These are phyloP conservation scores for Metschnikowia kofuensis DNA, from an alignment of 805 yeast genomes.

Conservation along the genomic window DNA sequence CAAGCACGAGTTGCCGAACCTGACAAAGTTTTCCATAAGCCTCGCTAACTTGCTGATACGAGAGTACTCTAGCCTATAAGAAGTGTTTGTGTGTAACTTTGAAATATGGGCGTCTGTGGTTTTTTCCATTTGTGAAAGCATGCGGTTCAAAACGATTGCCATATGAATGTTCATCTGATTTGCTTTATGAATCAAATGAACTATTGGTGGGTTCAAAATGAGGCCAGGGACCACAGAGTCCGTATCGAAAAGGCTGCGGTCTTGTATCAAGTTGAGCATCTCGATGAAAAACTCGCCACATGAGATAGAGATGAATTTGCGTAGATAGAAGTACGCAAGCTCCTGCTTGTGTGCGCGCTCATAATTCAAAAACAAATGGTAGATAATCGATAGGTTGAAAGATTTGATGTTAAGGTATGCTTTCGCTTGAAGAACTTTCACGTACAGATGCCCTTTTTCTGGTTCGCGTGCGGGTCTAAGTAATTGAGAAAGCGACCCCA, in stretches of 20 bases:
- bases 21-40: constrained; percentile 32
- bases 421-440: constrained; percentile 23
- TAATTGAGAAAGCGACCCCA: constrained; percentile 7
- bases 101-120: too few relatives aligned
- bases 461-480: background rate
- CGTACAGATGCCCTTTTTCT: background rate
- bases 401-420: constrained; percentile 27
- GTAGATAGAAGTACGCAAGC: constrained; percentile 34
- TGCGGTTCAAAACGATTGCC: constrained; percentile 22
- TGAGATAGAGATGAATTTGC: constrained; percentile 24
- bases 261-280: constrained; percentile 30
- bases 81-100: background rate
- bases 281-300: constrained; percentile 32
- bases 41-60: constrained; percentile 27
- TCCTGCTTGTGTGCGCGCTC: constrained; percentile 27
- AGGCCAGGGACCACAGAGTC: constrained; percentile 33
- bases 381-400: constrained; percentile 26
- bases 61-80: constrained; percentile 22
- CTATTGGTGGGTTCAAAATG: constrained; percentile 39
- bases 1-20: constrained; percentile 15
- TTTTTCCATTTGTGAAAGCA: constrained; percentile 22
- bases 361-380: constrained; percentile 39
- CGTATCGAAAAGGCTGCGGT: constrained; percentile 37
- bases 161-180: constrained; percentile 27
- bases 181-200: constrained; percentile 33